Percentiles rank a stretch among this genome's conserved stretches.
phyloP scores from a whole-genome alignment of 2,329 filamentous ascomycete genomes.

The Shiraia bambusicola region DNA sequence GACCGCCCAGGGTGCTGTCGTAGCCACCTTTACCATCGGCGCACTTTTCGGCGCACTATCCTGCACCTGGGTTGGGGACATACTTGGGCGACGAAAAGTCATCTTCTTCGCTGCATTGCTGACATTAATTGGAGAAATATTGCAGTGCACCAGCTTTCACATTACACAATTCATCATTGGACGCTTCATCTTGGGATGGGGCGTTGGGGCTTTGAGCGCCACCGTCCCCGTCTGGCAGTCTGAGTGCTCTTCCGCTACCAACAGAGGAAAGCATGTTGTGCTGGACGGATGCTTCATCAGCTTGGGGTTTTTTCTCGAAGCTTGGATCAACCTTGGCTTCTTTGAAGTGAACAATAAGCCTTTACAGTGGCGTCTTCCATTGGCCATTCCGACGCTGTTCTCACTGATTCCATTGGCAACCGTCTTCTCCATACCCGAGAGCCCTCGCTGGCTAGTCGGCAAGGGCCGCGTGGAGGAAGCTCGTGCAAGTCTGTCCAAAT shows the following conservation, averaged over 20 bases:
- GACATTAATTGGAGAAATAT: constrained; percentile 47
- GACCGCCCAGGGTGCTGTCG: constrained; percentile 49
- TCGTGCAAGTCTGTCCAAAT: constrained; percentile 45
- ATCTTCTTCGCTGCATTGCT: constrained; percentile 47
- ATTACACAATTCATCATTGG: constrained; percentile 51
- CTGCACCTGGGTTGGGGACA: constrained; percentile 50
- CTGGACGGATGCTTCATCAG: constrained; percentile 52
- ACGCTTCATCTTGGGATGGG: constrained; percentile 48
- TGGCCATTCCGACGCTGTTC: constrained; percentile 64
- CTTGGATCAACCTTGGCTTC: constrained; percentile 57
- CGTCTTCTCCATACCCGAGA: constrained; percentile 71
- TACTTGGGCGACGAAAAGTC: constrained; percentile 49
- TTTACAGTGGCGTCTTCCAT: constrained; percentile 67
- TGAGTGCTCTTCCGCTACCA: constrained; percentile 43
- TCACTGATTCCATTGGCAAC: constrained; percentile 55
- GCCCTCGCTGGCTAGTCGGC: constrained; percentile 68
- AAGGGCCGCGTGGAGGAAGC: constrained; percentile 68
- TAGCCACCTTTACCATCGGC: constrained; percentile 50
- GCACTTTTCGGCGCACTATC: constrained; percentile 51
- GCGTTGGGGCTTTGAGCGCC: constrained; percentile 47
- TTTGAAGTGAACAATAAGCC: constrained; percentile 59
- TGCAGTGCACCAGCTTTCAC: constrained; percentile 50
- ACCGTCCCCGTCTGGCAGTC: constrained; percentile 53
- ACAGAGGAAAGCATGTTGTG: constrained; percentile 46
- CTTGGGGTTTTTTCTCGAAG: constrained; percentile 48